A percentile compares a stretch with the other conserved stretches of the same genome.
phyloP scores from a whole-genome alignment of 2,329 filamentous ascomycete genomes.

The Arthrobotrys entomopaga region DNA sequence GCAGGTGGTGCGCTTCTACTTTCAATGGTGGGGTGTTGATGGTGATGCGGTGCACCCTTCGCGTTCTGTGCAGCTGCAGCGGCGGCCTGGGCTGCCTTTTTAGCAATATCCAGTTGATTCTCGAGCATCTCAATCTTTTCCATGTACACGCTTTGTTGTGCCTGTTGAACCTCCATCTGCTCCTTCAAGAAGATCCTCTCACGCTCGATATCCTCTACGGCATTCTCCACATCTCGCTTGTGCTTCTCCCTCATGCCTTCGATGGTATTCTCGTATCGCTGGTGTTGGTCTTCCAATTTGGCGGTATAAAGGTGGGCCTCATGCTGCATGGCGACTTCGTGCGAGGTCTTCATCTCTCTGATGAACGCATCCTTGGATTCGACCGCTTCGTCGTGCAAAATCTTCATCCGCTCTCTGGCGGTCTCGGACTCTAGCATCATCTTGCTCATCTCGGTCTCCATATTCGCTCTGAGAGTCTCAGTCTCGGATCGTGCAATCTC shows the following conservation, averaged over 20 bases:
- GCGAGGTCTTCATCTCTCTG: slow-evolving; percentile 63
- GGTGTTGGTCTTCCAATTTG: slow-evolving; percentile 68
- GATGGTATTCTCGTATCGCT: slow-evolving; percentile 74
- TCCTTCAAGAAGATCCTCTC: slow-evolving; percentile 82
- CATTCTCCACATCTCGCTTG: slow-evolving; percentile 76
- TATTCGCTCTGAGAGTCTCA: slow-evolving; percentile 81
- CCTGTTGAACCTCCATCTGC: slow-evolving; percentile 80
- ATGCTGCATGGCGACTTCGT: slow-evolving; percentile 65
- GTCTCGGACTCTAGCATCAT: slow-evolving; percentile 82
- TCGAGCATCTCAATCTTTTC: slow-evolving; percentile 86
- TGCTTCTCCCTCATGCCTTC: slow-evolving; percentile 81
- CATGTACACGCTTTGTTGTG: slow-evolving; percentile 84
- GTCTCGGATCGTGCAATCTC: slow-evolving; percentile 86
- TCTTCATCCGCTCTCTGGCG: slow-evolving; percentile 80
- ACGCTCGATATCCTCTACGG: slow-evolving; percentile 82
- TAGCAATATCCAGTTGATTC: slow-evolving; percentile 89
- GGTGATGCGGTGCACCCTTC: slow-evolving; percentile 48
- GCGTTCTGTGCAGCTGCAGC: slow-evolving; percentile 76
- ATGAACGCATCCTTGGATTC: slow-evolving; percentile 72
- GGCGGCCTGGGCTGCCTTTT: slow-evolving; percentile 84
- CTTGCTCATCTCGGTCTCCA: slow-evolving; percentile 84
- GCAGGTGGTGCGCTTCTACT: slow-evolving; percentile 63
- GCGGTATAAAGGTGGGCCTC: slow-evolving; percentile 67
- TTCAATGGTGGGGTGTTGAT: slow-evolving; percentile 56
- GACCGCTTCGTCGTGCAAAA: slow-evolving; percentile 83